A percentile compares a stretch with the other conserved stretches of the same genome.
phyloP scores from a whole-genome alignment of 768 basidiomycete genomes.

The Termitomyces sp. region DNA sequence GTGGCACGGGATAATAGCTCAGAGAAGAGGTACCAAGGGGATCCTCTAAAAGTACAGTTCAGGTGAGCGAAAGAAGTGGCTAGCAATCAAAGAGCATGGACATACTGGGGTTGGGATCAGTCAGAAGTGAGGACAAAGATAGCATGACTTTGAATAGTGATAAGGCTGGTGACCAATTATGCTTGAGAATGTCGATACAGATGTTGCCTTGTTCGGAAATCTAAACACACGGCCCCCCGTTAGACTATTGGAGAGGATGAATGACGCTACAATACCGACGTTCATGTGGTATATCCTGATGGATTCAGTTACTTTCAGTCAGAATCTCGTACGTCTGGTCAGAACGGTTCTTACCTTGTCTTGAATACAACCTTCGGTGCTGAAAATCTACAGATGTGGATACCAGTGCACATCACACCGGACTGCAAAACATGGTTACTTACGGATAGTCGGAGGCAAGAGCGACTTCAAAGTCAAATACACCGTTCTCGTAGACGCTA shows the following conservation, averaged over 20 bases:
- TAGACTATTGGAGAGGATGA: background rate
- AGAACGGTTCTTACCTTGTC: conserved; percentile 46
- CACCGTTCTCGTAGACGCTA: conserved; percentile 76
- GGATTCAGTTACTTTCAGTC: background rate
- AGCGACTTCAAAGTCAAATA: conserved; percentile 62
- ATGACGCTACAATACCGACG: conserved; percentile 23
- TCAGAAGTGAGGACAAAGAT: conserved; percentile 86
- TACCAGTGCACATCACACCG: conserved; percentile 1
- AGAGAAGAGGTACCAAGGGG: conserved; percentile 49
- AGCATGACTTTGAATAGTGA: conserved; percentile 94
- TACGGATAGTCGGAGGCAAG: conserved; percentile 79
- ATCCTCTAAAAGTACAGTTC: conserved; percentile 44
- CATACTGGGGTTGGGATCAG: conserved; percentile 91
- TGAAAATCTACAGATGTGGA: conserved; percentile 49
- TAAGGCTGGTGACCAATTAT: conserved; percentile 91
- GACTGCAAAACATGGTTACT: conserved; percentile 20
- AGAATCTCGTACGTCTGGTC: background rate
- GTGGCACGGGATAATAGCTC: background rate
- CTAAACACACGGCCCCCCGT: conserved; percentile 17
- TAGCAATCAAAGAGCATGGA: conserved; percentile 8
- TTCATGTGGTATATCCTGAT: conserved; percentile 87
- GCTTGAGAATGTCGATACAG: conserved; percentile 89
- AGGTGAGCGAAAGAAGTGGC: background rate
- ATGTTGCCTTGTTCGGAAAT: conserved; percentile 74
- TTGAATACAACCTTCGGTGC: conserved; percentile 73